Evolutionary conservation across 306 rosid genomes (phyloP).

Genomic region (Castanea crenata): DNA sequence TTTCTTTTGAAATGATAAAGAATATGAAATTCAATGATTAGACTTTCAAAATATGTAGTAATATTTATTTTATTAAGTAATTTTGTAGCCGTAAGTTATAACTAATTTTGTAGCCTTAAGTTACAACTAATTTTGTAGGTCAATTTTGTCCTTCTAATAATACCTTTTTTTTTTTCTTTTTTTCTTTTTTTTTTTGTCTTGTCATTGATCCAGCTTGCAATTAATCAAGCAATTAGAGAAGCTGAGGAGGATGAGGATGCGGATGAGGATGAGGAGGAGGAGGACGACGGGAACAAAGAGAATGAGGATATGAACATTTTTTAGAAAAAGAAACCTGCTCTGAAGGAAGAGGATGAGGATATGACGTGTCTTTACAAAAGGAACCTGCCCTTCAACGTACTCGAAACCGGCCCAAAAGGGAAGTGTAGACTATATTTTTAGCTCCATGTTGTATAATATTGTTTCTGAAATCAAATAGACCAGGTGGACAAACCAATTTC

Average conservation of each 20-base stretch:
- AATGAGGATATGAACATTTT: conserved; percentile 25
- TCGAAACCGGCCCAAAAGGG: conserved; percentile 85
- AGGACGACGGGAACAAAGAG: not conserved
- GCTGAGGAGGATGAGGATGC: conserved; percentile 39
- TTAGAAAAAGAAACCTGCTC: conserved; percentile 52
- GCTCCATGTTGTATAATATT: not conserved
- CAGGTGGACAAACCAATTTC: conserved; percentile 4
- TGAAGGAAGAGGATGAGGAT: conserved; percentile 21
- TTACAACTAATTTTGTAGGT: too few species aligned
- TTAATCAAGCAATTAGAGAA: conserved; percentile 70
- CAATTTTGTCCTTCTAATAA: too few species aligned
- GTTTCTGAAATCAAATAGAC: not conserved
- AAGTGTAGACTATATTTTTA: conserved; percentile 32
- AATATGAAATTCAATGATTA: too few species aligned
- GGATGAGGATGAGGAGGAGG: conserved; percentile 32
- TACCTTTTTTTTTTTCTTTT: not conserved
- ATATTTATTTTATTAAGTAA: too few species aligned
- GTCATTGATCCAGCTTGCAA: conserved; percentile 59
- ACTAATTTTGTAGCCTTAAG: too few species aligned
- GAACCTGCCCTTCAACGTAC: conserved; percentile 59
- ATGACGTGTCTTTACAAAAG: conserved; percentile 30
- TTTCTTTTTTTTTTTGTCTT: not conserved
- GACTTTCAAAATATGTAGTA: too few species aligned
- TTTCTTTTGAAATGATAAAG: too few species aligned
- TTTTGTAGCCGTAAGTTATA: too few species aligned